Evolutionary conservation across 805 yeast genomes (phyloP), one percentile per base, ranked within the genome.

Genomic region (Candida orba): DNA sequence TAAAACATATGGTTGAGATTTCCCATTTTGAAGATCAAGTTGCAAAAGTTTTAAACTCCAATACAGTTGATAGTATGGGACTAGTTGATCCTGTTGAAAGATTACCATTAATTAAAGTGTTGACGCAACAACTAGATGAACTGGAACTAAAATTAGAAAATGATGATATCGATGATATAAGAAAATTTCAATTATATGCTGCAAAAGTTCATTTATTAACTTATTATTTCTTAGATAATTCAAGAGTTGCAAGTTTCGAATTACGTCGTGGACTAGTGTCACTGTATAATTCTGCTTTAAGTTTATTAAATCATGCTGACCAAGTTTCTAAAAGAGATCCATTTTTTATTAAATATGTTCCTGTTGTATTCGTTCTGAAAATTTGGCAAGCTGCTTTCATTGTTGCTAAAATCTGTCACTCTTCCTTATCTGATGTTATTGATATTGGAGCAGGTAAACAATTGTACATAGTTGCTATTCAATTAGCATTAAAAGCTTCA

Each of bases 341-440:
- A 36, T 69, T 68, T 30, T 83, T 87, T 55, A 76, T 90, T 57
- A 77, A 73, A 53, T 87, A 84, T 56, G 71, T 91, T 37, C 98
- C 99, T 0, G 84, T 84, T 40, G 88, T 86, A 2, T 82, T 85
- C 58, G 77, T 89, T 2, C 69, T 88, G 48, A 79, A 83, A 39
- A 76, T 90, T 25, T 89, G 98, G 96, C 98, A 93, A 63, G 84
- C 96, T 1, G 79, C 95, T 2, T 84, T 89, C 53, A 79, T 91
- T 33, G 78, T 93, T 29, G 85, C 84, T 42, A 81, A 86, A 54
- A 68, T 91, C 39, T 74, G 78, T 8, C 90, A 89, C 58, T 87
- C 96, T 1, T 75, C 87, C 2, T 67, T 87, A 54, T 73, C 80
- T 23, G 68, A 74, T 24, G 73, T 79, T 14, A 58, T 90, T 14